Base-by-base conservation (phyloP, 2,329 filamentous ascomycete genomes). In the Arthrobotrys musiformis region DNA sequence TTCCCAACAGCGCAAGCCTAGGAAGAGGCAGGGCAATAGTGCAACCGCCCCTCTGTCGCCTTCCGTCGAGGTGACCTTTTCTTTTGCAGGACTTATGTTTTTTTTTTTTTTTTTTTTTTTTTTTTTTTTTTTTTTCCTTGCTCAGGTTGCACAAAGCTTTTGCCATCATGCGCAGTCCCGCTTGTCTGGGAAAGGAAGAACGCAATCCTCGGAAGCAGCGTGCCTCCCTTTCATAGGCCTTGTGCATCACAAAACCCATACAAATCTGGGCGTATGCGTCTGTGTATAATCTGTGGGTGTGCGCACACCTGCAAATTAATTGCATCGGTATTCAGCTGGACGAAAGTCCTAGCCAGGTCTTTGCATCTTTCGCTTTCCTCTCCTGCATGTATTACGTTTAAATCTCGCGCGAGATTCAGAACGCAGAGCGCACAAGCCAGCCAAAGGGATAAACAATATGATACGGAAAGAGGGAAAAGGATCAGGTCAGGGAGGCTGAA, bases 81-180 rank as follows among this genome's bases (percentile, higher is more conserved):
- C 22, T 54, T 58, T 46, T 46, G 22, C 37, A 44, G 17, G 42
- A 50, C 64, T 58, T 58, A 58, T 35, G n/a, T 50, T 54, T 48
- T 48, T 46, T n/a, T n/a, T n/a, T n/a, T n/a, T n/a, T n/a, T n/a
- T n/a, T n/a, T n/a, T n/a, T n/a, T n/a, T n/a, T n/a, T n/a, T n/a
- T n/a, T n/a, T n/a, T n/a, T n/a, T n/a, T n/a, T n/a, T n/a, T n/a
- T n/a, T n/a, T n/a, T n/a, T n/a, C n/a, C 52, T 69, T 58, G 50
- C 58, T 19, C 13, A 35, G 42, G 56, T 70, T 30, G 11, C 44
- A 70, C 67, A 62, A 69, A 58, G 46, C 60, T 60, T 52, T 48
- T 46, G 50, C 15, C 28, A 56, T 15, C 35, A 56, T 56, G 50
- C 37, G 22, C 17, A 54, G 30, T 56, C 67, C 67, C 67, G 67